Base-by-base conservation (phyloP, 2,329 filamentous ascomycete species). In the Colletotrichum musicola region DNA sequence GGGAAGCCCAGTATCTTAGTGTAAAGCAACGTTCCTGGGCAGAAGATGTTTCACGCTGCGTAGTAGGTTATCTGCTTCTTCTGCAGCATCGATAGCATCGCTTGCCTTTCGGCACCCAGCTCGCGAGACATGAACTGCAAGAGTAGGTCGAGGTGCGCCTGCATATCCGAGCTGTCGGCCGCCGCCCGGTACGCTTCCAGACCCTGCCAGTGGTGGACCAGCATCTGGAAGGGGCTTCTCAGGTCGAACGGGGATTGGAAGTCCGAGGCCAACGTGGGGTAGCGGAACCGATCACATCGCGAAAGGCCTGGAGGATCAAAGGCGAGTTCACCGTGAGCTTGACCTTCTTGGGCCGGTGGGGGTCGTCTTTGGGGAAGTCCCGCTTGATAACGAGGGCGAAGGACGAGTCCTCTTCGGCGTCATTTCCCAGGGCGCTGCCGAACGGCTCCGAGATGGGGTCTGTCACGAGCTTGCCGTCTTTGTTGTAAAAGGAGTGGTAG, bases 101-200 rank as follows among this genome's bases (percentile, higher is more conserved):
- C 42, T 6, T 74, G 71, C 5, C 74, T 72, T 9, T 71, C 64
- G 1, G 71, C 61, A 22, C 72, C 72, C 18, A 76, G 42, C 60
- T 77, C 75, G 40, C 72, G 69, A 1, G 73, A 57, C 75, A 78
- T 78, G 64, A 78, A 76, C 2, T 73, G 68, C 30, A 77, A 76
- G 2, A 78, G 72, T 2, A 77, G 71, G 27, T 75, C 72, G 2
- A 77, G 27, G 49, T 78, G 74, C 27, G 71, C 53, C 16, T 70
- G 69, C 9, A 49, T 57, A 4, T 63, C 54, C 0, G 44, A 38
- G 12, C 71, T 60, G 10, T 58, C 38, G 4, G 60, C 22, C 14
- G 64, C 62, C 14, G 57, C 27, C 18, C 72, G 73, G 40, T 77
- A 74, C 22, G 69, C 64, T 3, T 76, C 64, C 4, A 78, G 61